phyloP scores from a whole-genome alignment of 306 rosid species.

The Trifolium pratense region DNA sequence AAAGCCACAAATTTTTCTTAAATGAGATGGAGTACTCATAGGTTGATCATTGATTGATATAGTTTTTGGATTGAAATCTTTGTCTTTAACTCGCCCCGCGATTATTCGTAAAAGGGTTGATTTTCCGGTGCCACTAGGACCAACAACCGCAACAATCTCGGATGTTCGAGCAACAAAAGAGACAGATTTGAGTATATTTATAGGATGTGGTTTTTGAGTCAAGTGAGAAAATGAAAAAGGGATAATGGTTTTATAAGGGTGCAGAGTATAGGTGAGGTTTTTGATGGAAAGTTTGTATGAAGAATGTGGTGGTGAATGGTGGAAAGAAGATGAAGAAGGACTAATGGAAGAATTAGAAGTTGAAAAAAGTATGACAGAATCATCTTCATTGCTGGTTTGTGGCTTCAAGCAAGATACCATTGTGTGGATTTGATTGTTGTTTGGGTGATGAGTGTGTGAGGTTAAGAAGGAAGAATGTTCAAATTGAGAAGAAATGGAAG shows the following conservation, averaged over 20 bases:
- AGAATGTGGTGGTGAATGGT: conserved; percentile 54
- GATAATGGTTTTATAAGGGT: conserved; percentile 41
- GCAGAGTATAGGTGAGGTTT: conserved; percentile 64
- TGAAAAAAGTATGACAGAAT: conserved; percentile 63
- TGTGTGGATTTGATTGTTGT: conserved; percentile 25
- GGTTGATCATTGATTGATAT: conserved; percentile 62
- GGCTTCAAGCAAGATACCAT: conserved; percentile 58
- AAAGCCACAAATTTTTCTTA: conserved; percentile 79
- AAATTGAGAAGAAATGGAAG: conserved; percentile 47
- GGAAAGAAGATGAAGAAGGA: conserved; percentile 66
- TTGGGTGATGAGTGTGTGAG: conserved; percentile 33
- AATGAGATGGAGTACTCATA: conserved; percentile 57
- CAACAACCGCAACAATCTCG: conserved; percentile 80
- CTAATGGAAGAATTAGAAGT: conserved; percentile 65
- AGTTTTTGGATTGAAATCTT: conserved; percentile 56
- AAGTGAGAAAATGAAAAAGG: conserved; percentile 30
- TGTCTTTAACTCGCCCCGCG: conserved; percentile 62
- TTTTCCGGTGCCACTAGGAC: conserved; percentile 94
- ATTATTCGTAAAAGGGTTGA: conserved; percentile 74
- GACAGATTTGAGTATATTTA: conserved; percentile 69
- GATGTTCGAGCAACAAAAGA: conserved; percentile 73
- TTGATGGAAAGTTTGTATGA: conserved; percentile 52
- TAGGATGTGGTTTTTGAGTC: conserved; percentile 53
- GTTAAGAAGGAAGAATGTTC: conserved; percentile 35
- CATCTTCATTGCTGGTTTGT: conserved; percentile 56